Conservation (phyloP, 176 grass and related monocot genomes). For the Juncus effusus region DNA sequence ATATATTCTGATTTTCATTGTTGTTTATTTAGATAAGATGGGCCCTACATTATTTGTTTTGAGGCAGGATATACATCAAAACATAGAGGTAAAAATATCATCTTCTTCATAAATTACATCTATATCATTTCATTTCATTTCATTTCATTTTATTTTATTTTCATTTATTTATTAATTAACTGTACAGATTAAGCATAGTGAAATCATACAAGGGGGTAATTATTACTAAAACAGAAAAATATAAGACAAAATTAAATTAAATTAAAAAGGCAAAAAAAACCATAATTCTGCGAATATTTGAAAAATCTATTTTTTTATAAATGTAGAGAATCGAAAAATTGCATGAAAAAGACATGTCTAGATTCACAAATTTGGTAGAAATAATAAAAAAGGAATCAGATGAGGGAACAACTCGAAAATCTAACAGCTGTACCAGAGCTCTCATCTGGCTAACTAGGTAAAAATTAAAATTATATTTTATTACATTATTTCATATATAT, state of each 20-base stretch:
- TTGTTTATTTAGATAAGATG: conserved; percentile 54
- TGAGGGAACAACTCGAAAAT: conserved; percentile 50
- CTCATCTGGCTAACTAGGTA: conserved; percentile 74
- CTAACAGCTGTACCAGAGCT: conserved; percentile 70
- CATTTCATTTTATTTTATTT: neutral
- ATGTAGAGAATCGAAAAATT: conserved; percentile 62
- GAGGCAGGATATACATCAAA: conserved; percentile 68
- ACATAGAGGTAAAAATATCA: conserved; percentile 60
- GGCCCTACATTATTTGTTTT: conserved; percentile 74
- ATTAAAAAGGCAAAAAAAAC: too few relatives aligned
- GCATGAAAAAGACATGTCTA: conserved; percentile 40
- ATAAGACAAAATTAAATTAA: too few relatives aligned
- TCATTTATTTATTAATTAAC: neutral
- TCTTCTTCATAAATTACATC: conserved; percentile 4
- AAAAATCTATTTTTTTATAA: neutral
- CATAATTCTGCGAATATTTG: too few relatives aligned
- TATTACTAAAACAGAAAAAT: too few relatives aligned
- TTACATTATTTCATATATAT: neutral
- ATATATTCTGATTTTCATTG: conserved; percentile 16
- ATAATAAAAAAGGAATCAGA: conserved; percentile 56
- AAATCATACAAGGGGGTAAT: too few relatives aligned
- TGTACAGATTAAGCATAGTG: too few relatives aligned
- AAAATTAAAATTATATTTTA: neutral
- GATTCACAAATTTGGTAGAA: conserved; percentile 41
- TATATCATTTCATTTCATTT: neutral